Evolutionary conservation across 2,329 filamentous ascomycete species (phyloP).

Genomic region (Xylariaceae sp.): DNA sequence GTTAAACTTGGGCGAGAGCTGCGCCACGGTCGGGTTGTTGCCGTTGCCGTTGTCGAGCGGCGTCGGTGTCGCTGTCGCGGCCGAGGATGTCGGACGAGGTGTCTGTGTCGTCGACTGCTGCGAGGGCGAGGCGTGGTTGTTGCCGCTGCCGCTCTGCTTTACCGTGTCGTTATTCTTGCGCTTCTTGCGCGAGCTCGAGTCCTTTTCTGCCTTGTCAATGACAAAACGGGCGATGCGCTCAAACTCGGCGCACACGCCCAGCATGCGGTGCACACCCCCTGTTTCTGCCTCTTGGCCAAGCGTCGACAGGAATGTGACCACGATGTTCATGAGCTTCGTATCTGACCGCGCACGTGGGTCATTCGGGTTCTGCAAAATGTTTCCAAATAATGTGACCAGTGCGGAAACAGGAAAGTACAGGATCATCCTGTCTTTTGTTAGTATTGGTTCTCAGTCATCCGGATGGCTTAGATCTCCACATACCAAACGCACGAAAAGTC

Average conservation of each 20-base stretch:
- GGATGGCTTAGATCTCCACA: conserved; percentile 29
- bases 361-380: conserved; percentile 91
- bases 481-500: conserved; percentile 95
- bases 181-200: conserved; percentile 75
- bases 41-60: conserved; percentile 24
- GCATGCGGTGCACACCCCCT: conserved; percentile 88
- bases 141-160: conserved; percentile 9
- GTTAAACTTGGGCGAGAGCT: conserved; percentile 29
- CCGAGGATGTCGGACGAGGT: conserved; percentile 17
- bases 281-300: conserved; percentile 86
- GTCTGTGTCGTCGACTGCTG: conserved; percentile 6
- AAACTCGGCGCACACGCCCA: conserved; percentile 92
- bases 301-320: conserved; percentile 87
- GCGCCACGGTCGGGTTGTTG: conserved; percentile 22
- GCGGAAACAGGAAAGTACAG: conserved; percentile 96
- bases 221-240: conserved; percentile 89
- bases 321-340: conserved; percentile 83
- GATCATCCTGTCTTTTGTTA: conserved; percentile 60
- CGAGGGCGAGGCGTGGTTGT: conserved; percentile 18
- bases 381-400: conserved; percentile 90
- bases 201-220: conserved; percentile 86
- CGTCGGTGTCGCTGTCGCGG: conserved; percentile 19
- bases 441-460: background rate
- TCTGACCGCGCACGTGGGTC: conserved; percentile 86
- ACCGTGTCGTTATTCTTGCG: conserved; percentile 52